phyloP scores from a whole-genome alignment of 2,329 filamentous ascomycete genomes.

The Pseudocercospora pini-densiflorae region DNA sequence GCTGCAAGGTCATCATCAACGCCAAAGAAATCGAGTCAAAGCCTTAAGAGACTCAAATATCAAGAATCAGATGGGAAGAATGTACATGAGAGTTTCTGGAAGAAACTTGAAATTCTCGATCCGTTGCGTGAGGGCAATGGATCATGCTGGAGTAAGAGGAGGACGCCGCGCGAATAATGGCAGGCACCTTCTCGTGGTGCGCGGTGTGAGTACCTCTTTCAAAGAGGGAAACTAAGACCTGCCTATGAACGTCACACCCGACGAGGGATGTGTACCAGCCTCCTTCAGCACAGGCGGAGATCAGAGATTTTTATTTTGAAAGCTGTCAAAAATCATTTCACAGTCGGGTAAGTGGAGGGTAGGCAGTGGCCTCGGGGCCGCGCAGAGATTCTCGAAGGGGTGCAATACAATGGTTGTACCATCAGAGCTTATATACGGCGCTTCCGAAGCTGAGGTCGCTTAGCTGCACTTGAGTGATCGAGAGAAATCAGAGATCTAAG shows the following conservation, averaged over 20 bases:
- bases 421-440: no score
- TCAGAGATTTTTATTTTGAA: no score
- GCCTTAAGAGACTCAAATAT: neutral
- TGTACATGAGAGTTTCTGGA: neutral
- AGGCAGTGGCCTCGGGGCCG: no score
- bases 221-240: neutral
- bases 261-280: no score
- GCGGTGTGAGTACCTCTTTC: neutral
- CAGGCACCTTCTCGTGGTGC: neutral
- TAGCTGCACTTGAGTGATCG: neutral
- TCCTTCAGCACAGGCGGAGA: no score
- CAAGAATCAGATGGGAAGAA: neutral
- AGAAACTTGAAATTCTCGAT: neutral
- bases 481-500: no score
- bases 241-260: no score
- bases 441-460: no score
- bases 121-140: neutral
- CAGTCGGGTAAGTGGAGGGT: no score
- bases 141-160: neutral
- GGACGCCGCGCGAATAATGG: neutral
- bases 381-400: no score
- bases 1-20: neutral
- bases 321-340: no score
- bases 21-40: neutral
- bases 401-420: no score